Base-by-base conservation (phyloP, 768 basidiomycete species). In the Trametes cingulata region DNA sequence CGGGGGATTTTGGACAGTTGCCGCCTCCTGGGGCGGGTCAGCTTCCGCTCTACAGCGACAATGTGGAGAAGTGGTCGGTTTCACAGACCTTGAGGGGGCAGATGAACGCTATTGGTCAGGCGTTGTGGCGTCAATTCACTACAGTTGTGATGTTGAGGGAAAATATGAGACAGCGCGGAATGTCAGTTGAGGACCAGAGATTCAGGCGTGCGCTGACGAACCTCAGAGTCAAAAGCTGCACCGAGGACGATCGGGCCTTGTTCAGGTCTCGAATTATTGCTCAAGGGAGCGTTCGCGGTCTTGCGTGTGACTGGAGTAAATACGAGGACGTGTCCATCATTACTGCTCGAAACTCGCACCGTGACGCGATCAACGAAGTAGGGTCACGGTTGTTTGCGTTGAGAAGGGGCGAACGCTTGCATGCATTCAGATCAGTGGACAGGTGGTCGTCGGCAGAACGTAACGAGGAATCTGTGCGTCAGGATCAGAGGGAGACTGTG, bases 1-100 rank as follows among this genome's bases (percentile, higher is more conserved):
- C n/a, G n/a, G n/a, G n/a, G n/a, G n/a, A n/a, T 53, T 79, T 80
- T 73, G 77, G 75, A 3, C 78, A 81, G 41, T 55, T 80, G 0
- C 76, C 76, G 7, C 77, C 59, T 5, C 71, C 67, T n/a, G 29
- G 69, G 65, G 17, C 29, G 24, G 20, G 33, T 25, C n/a, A 52
- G 33, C 47, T 43, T n/a, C 22, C 68, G 1, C 40, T 74, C 5
- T 76, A 72, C 39, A 68, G 56, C 19, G 1, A 8, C 12, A 37
- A 25, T 17, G 57, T 56, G 2, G 42, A 25, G 8, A 36, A 17
- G n/a, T 2, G 20, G n/a, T 6, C 42, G 1, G 7, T 51, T 19
- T 12, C 9, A 7, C 29, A 27, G 14, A 35, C 14, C n/a, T n/a
- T n/a, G n/a, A 29, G 13, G 1, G 42, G 39, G 19, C 62, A 66